These are phyloP conservation scores for Gymnopus androsaceus DNA, from an alignment of 1,284 basidiomycete species.

Conservation along the genomic window DNA sequence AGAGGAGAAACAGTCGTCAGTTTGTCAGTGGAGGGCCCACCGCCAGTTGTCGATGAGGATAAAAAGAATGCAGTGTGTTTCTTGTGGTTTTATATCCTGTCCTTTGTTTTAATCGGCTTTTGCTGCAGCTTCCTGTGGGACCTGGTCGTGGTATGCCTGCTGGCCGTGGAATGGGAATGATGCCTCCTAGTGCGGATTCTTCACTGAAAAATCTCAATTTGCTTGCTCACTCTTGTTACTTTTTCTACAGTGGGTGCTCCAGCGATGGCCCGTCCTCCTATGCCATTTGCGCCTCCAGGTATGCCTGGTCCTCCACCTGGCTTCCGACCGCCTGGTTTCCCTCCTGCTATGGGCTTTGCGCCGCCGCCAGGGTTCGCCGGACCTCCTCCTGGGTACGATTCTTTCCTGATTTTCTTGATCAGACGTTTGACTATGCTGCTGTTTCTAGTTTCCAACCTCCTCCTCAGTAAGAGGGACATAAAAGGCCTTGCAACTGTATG, in stretches of 20 bases:
- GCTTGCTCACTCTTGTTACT: conserved; percentile 10
- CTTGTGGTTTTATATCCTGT: conserved; percentile 2
- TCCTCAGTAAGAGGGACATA: neutral
- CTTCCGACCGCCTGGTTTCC: conserved; percentile 83
- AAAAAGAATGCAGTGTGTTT: conserved; percentile 73
- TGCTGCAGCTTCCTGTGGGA: conserved; percentile 75
- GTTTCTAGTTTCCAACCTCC: conserved; percentile 13
- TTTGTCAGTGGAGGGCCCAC: conserved; percentile 93
- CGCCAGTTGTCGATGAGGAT: conserved; percentile 87
- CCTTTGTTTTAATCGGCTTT: conserved; percentile 16
- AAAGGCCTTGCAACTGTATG: neutral
- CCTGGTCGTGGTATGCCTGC: conserved; percentile 95
- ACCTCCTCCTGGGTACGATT: conserved; percentile 83
- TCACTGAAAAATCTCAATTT: conserved; percentile 15
- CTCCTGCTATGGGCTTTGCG: conserved; percentile 76
- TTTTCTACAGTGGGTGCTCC: conserved; percentile 58
- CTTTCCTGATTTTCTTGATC: neutral
- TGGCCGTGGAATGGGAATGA: conserved; percentile 95
- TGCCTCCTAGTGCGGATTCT: conserved; percentile 89
- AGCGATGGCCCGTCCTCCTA: conserved; percentile 77
- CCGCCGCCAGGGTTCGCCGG: conserved; percentile 79
- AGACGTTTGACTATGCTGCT: neutral
- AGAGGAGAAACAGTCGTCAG: conserved; percentile 97
- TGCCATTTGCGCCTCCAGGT: conserved; percentile 88
- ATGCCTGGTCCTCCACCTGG: conserved; percentile 82